Percentiles rank a stretch among this genome's conserved stretches.
Evolutionary conservation across 768 basidiomycete genomes (phyloP).

Genomic region (Mycena pura): DNA sequence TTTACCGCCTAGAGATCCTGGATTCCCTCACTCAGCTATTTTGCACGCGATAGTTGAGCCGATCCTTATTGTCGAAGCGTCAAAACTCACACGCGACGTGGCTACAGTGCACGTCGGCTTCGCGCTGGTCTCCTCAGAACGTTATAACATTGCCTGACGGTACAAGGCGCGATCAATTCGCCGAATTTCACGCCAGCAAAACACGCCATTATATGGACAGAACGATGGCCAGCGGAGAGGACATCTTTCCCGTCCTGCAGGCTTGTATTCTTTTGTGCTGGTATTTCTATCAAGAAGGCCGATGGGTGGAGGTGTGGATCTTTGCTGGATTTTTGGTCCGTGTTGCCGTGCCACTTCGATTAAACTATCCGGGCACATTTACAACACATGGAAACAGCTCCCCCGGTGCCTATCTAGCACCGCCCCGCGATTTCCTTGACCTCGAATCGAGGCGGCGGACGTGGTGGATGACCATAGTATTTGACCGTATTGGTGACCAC

Average conservation of each 20-base stretch:
- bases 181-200: constrained; percentile 86
- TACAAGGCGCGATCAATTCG: constrained; percentile 81
- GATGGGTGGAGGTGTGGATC: constrained; percentile 93
- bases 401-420: constrained; percentile 81
- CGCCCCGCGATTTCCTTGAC: constrained; percentile 77
- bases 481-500: constrained; percentile 66
- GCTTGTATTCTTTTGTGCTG: constrained; percentile 86
- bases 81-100: not conserved
- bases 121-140: constrained; percentile 80
- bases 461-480: constrained; percentile 92
- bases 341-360: constrained; percentile 78
- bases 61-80: not conserved
- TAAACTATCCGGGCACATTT: constrained; percentile 88
- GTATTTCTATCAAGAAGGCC: constrained; percentile 91
- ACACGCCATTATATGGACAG: constrained; percentile 88
- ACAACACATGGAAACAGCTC: constrained; percentile 69
- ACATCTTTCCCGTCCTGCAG: constrained; percentile 87
- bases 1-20: constrained; percentile 78
- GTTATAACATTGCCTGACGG: constrained; percentile 75
- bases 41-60: constrained; percentile 85
- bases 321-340: constrained; percentile 87
- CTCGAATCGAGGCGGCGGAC: constrained; percentile 80
- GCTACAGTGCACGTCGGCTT: constrained; percentile 84
- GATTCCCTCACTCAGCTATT: constrained; percentile 89
- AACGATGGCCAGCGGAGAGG: constrained; percentile 88